These are phyloP conservation scores for Podospora tetraspora DNA, from an alignment of 495 filamentous ascomycete genomes.

Conservation along the genomic window DNA sequence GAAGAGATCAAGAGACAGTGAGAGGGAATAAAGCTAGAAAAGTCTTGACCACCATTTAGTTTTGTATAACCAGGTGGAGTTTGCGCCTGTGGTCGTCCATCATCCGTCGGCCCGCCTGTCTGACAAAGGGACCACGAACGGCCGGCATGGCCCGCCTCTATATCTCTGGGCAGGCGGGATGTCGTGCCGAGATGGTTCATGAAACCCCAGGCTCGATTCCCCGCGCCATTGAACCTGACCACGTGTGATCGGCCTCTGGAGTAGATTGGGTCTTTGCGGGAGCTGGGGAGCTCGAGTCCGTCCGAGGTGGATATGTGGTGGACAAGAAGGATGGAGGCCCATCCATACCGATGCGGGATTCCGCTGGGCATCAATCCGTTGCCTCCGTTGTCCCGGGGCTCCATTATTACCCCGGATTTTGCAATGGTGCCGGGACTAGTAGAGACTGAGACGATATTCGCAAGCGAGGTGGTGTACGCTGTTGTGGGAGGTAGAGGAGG, in stretches of 20 bases:
- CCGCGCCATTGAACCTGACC: background rate
- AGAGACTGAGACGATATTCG: background rate
- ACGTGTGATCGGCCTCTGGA: constrained; percentile 10
- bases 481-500: too few species aligned
- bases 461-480: background rate
- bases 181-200: background rate
- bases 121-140: background rate
- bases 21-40: background rate
- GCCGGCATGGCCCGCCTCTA: background rate
- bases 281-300: background rate
- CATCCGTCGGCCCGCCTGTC: background rate
- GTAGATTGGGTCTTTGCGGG: constrained; percentile 2
- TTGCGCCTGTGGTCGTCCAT: background rate
- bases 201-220: background rate
- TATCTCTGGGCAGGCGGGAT: constrained; percentile 5
- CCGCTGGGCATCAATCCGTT: constrained; percentile 6
- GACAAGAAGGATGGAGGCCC: background rate
- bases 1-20: background rate
- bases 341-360: constrained; percentile 8
- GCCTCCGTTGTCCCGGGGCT: constrained; percentile 1
- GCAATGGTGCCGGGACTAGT: background rate
- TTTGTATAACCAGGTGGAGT: background rate
- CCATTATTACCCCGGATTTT: constrained; percentile 9
- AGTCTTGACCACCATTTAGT: background rate
- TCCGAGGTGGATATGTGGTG: background rate